Evolutionary conservation across 352 stramenopile genomes (phyloP), one percentile per base, ranked within the genome.

Genomic region (Pythium dissotocum): DNA sequence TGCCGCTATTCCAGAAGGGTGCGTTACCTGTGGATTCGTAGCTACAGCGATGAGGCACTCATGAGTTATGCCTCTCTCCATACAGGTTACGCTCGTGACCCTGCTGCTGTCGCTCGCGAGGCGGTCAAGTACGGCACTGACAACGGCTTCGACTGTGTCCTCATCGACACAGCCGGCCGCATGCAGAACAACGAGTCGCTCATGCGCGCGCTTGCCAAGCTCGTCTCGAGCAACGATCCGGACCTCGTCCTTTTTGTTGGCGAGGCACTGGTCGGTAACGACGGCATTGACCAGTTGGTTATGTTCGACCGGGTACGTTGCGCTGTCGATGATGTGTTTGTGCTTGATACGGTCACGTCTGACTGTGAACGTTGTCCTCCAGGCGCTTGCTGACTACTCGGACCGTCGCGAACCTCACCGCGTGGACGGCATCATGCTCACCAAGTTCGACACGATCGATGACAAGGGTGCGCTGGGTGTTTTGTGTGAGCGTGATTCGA

Each of bases 121-220:
- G 97, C 97, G 44, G 91, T 99, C 64, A 96, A 97, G 70, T 94
- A 99, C 70, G 97, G 94, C 30, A 90, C 83, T 16, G 81, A 98
- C 38, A 93, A 98, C 52, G 89, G 87, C 16, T 98, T 96, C 76
- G 97, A 99, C 78, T 98, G 98, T 33, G 97, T 99, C 46, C 82
- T 99, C 24, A 98, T 99, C 30, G 98, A 99, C 81, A 99, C 98
- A 18, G 97, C 98, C 24, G 98, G 97, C 30, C 86, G 98, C 16
- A 99, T 99, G 97, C 98, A 99, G 82, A 99, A 99, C 80, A 99
- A 99, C 77, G 93, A 99, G 65, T 96, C 96, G 49, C 83, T 99
- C 36, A 99, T 99, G 98, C 95, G 97, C 58, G 97, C 96, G 12
- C 79, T 99, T 18, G 94, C 96, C 38, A 99, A 99, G 76, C 83